Conservation (phyloP, 768 basidiomycete genomes). For the Collybiopsis luxurians region DNA sequence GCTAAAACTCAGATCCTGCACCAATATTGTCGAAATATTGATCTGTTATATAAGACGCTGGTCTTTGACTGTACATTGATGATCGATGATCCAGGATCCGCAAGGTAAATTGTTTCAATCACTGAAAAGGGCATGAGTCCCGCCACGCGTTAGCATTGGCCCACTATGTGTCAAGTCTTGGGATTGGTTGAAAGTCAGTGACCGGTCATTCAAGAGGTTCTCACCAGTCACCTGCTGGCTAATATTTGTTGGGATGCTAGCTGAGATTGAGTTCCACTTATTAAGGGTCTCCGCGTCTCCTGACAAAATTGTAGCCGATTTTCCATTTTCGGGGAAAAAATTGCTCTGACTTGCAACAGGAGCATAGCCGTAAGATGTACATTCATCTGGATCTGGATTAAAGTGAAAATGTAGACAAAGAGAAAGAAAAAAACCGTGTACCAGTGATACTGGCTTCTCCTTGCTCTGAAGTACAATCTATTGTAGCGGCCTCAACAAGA, state of each 20-base stretch:
- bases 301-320: slow-evolving; percentile 38
- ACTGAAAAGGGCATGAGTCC: too few relatives aligned
- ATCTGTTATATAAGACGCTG: too few relatives aligned
- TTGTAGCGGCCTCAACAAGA: too few relatives aligned
- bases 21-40: too few relatives aligned
- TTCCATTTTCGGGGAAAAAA: slow-evolving; percentile 45
- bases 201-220: too few relatives aligned
- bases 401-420: background rate
- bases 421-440: slow-evolving; percentile 15
- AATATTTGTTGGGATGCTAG: slow-evolving; percentile 43
- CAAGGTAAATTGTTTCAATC: too few relatives aligned
- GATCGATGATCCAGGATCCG: too few relatives aligned
- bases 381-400: slow-evolving; percentile 35
- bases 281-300: slow-evolving; percentile 38
- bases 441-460: slow-evolving; percentile 37
- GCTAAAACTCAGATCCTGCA: too few relatives aligned
- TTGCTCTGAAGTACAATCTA: slow-evolving; percentile 30
- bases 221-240: slow-evolving; percentile 33
- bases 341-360: slow-evolving; percentile 27
- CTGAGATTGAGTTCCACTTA: slow-evolving; percentile 41
- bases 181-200: background rate
- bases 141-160: too few relatives aligned
- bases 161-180: background rate
- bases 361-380: slow-evolving; percentile 39
- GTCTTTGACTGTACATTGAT: too few relatives aligned